Evolutionary conservation across 1,139 yeast species (phyloP), one percentile per base, ranked within the genome.

Genomic region (Suhomyces atakaporum): DNA sequence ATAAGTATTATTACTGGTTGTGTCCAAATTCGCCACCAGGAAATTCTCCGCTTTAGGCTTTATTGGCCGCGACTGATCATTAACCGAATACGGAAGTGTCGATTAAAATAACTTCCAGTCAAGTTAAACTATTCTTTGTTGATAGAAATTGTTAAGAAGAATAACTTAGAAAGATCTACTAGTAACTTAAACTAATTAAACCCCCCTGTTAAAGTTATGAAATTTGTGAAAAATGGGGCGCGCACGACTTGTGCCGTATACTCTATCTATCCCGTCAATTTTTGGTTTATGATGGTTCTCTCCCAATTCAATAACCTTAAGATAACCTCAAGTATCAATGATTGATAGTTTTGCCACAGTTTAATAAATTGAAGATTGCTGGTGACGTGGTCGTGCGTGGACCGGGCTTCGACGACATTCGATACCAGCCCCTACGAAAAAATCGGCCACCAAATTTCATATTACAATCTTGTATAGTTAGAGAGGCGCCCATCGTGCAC

Each of bases 361-460:
- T 8, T 18, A 5, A 6, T 18, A 8, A 18, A 18, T 6, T 18
- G 20, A 18, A 6, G 7, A 18, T 18, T 18, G 20, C 24, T n/a
- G n/a, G 24, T 10, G 12, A 10, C 10, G 12, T 12, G 21, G 40
- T 30, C 24, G 41, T 38, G 41, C 32, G 31, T 25, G 16, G 16
- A 38, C 41, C 41, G 14, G n/a, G 22, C 32, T 33, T 38, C 41
- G 38, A 34, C 41, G 41, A 38, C 33, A 20, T 38, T 38, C 38
- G 41, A 33, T 38, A 38, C 38, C 40, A 37, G 40, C 38, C 41
- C 41, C 41, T 33, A 38, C 27, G 33, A 35, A 38, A 37, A 38
- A 38, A 38, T 11, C 40, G 34, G 29, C 33, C 29, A 27, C 38
- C 31, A 25, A 35, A 23, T 31, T 33, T 33, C 39, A 31, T 22